Base-by-base conservation (phyloP, 2,329 filamentous ascomycete species). In the Fusarium sp. region DNA sequence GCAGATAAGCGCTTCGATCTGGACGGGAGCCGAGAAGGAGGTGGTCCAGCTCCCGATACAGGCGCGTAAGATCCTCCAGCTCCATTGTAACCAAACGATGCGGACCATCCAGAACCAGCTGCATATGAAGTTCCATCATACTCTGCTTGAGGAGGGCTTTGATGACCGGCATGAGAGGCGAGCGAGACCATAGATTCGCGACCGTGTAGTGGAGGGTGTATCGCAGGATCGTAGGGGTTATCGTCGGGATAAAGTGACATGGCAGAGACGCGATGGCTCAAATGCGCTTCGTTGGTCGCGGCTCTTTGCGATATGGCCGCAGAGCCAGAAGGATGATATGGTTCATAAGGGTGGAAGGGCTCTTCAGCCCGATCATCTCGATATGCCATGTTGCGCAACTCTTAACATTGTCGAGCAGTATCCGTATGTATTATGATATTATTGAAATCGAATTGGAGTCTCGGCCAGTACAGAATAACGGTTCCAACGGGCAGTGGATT, bases 161-260 rank as follows among this genome's bases (percentile, higher is more conserved):
- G 55, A 6, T 57, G 37, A 21, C 73, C 73, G 18, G 74, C 66
- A 41, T 72, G 67, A 6, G 82, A 80, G 53, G 79, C 77, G n/a
- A 83, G 71, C 6, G 82, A 83, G 20, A 80, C 78, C 55, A 82
- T 75, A 16, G 82, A 81, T 54, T 80, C 79, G 21, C 78, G 79
- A 16, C 76, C 77, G 10, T 78, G 77, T 30, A 81, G 63, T 7
- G 76, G 63, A 42, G 70, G 67, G 9, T 69, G 47, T 37, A 30
- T 34, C 30, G 69, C 55, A 42, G 68, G 65, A 23, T 80, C 74
- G 65, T 79, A 75, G 9, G 73, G 71, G 55, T 64, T 71, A 37
- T 73, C 61, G 27, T 75, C 78, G 61, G 67, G 76, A 58, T 77
- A 71, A n/a, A 79, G 71, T 32, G 79, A 78, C 63, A 80, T 60